Percentiles rank a stretch among this genome's conserved stretches.
Conservation (phyloP, 768 basidiomycete genomes). For the Xerocomellus dryophilus region DNA sequence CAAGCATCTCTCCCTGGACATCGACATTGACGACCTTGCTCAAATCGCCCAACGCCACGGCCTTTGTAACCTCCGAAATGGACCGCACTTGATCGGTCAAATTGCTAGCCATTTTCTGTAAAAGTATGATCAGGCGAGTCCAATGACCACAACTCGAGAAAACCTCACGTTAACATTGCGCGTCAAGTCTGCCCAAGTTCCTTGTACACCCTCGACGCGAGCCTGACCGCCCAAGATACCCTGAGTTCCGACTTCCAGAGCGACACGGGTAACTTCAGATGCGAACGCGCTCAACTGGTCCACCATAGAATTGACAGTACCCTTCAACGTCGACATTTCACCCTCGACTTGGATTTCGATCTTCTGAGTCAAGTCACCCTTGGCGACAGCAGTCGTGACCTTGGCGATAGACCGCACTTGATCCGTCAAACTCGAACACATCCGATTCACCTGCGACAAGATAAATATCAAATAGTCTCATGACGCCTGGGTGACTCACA, state of each 20-base stretch:
- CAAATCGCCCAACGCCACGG: conserved; percentile 79
- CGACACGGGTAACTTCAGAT: conserved; percentile 77
- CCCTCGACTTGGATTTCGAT: conserved; percentile 87
- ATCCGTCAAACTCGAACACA: conserved; percentile 79
- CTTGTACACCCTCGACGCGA: conserved; percentile 85
- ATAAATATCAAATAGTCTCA: conserved; percentile 8
- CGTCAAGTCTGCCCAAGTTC: conserved; percentile 90
- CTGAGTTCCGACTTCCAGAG: conserved; percentile 86
- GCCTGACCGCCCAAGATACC: conserved; percentile 91
- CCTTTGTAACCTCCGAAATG: conserved; percentile 82
- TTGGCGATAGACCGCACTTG: conserved; percentile 80
- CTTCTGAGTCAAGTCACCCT: conserved; percentile 88
- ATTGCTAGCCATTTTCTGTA: conserved; percentile 83
- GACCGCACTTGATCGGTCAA: conserved; percentile 85
- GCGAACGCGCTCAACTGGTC: conserved; percentile 86
- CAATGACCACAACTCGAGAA: background rate
- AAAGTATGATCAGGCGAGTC: background rate
- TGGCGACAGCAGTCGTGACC: conserved; percentile 87
- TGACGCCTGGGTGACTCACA: conserved; percentile 36
- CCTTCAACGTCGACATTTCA: conserved; percentile 82
- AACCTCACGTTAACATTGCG: conserved; percentile 78
- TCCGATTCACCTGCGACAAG: conserved; percentile 59
- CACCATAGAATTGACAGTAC: conserved; percentile 93
- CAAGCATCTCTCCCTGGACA: conserved; percentile 92
- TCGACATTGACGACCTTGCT: conserved; percentile 85